Percentiles rank a stretch among this genome's conserved stretches.
Evolutionary conservation across 306 rosid genomes (phyloP).

Genomic region (Clitoria ternatea): DNA sequence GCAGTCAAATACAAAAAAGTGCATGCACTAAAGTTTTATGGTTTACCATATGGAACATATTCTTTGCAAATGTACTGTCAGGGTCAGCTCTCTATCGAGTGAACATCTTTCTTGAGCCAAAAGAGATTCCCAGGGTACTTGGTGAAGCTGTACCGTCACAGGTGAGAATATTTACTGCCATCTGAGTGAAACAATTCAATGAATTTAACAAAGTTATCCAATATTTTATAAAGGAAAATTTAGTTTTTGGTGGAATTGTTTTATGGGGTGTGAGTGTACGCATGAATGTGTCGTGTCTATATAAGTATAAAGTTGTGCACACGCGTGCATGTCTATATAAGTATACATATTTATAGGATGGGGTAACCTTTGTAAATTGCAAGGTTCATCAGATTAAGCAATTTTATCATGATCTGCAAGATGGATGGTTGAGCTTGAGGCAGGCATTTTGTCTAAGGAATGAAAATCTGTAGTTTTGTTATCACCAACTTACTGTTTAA

Average conservation of each 20-base stretch:
- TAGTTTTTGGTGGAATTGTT: neutral
- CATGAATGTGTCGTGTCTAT: no score
- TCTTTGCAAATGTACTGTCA: constrained; percentile 84
- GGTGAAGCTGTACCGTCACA: constrained; percentile 85
- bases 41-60: constrained; percentile 86
- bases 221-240: neutral
- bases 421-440: neutral
- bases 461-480: neutral
- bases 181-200: neutral
- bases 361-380: neutral
- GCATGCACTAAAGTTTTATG: constrained; percentile 68
- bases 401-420: neutral
- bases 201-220: constrained; percentile 8
- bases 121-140: constrained; percentile 60
- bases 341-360: neutral
- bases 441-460: neutral
- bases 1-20: constrained; percentile 63
- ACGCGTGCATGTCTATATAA: no score
- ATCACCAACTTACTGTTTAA: neutral
- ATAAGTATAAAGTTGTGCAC: no score
- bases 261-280: no score
- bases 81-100: constrained; percentile 71
- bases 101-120: constrained; percentile 67
- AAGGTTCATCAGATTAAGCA: neutral
- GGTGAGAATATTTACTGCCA: constrained; percentile 42